phyloP scores from a whole-genome alignment of 2,329 filamentous ascomycete species.

The Talaromyces sp. region DNA sequence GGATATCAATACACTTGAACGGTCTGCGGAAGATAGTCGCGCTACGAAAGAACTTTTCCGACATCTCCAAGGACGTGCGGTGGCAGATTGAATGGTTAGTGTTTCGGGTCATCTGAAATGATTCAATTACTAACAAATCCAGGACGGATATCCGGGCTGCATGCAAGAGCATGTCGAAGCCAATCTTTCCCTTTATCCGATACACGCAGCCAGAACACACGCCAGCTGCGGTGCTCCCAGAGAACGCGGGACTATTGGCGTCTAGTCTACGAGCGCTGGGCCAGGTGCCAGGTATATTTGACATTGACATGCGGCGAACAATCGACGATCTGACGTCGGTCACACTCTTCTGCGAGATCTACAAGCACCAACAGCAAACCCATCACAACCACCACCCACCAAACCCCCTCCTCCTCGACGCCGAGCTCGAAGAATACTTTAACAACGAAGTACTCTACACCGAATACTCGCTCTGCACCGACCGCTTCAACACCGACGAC shows the following conservation, averaged over 20 bases:
- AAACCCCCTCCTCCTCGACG: slow-evolving; percentile 23
- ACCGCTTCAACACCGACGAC: slow-evolving; percentile 27
- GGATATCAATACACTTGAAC: slow-evolving; percentile 34
- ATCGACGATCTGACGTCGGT: slow-evolving; percentile 32
- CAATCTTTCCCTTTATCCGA: slow-evolving; percentile 34
- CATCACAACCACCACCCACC: slow-evolving; percentile 23
- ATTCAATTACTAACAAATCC: background rate
- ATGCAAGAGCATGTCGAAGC: slow-evolving; percentile 32
- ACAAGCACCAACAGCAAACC: slow-evolving; percentile 22
- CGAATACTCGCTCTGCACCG: slow-evolving; percentile 31
- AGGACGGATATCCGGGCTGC: slow-evolving; percentile 37
- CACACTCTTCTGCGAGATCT: slow-evolving; percentile 32
- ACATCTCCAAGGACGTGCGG: slow-evolving; percentile 31
- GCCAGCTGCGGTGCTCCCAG: slow-evolving; percentile 15
- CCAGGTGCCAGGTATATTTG: slow-evolving; percentile 29
- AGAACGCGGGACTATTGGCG: slow-evolving; percentile 18
- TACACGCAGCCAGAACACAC: slow-evolving; percentile 25
- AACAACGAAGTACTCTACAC: slow-evolving; percentile 34
- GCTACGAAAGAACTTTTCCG: slow-evolving; percentile 30
- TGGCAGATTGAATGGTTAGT: slow-evolving; percentile 36
- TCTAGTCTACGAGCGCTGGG: slow-evolving; percentile 27
- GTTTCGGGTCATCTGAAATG: background rate
- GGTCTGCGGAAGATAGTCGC: slow-evolving; percentile 34
- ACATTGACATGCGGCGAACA: slow-evolving; percentile 22
- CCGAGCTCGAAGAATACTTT: slow-evolving; percentile 33